A percentile compares a stretch with the other conserved stretches of the same genome.
phyloP scores from a whole-genome alignment of 2,329 filamentous ascomycete species.

The Talaromyces funiculosus region DNA sequence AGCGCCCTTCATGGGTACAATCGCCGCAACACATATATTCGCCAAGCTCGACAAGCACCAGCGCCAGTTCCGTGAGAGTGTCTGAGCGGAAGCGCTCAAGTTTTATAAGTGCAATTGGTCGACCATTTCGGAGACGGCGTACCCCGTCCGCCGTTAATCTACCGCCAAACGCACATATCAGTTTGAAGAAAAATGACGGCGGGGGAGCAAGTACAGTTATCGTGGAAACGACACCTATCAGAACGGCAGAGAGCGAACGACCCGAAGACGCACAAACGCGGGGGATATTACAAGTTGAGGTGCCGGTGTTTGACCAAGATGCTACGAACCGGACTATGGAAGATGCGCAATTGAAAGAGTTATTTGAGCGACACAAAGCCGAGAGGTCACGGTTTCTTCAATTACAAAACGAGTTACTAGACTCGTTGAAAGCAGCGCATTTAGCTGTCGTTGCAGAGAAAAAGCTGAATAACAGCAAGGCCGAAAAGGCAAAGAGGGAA shows the following conservation, averaged over 20 bases:
- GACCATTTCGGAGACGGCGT: conserved; percentile 33
- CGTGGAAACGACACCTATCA: conserved; percentile 21
- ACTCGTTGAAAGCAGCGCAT: conserved; percentile 26
- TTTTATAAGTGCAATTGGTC: conserved; percentile 31
- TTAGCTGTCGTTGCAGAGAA: conserved; percentile 26
- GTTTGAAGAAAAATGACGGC: conserved; percentile 21
- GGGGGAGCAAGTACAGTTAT: conserved; percentile 27
- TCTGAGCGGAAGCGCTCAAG: conserved; percentile 27
- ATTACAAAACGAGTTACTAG: conserved; percentile 30
- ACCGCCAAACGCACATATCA: conserved; percentile 26
- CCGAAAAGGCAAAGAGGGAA: conserved; percentile 33
- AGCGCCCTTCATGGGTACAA: neutral
- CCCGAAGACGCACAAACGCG: conserved; percentile 16
- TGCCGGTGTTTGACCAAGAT: conserved; percentile 32
- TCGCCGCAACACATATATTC: neutral
- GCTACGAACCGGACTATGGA: conserved; percentile 30
- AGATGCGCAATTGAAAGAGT: conserved; percentile 25
- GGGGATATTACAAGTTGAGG: conserved; percentile 21
- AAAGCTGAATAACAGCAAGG: conserved; percentile 25
- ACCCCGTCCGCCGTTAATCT: conserved; percentile 24
- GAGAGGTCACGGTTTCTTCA: conserved; percentile 29
- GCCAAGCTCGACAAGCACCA: conserved; percentile 20
- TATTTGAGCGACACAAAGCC: conserved; percentile 27
- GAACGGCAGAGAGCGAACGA: neutral
- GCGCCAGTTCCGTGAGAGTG: conserved; percentile 23